Conservation (phyloP, 805 yeast species). For the Jamesozyma rosinii region DNA sequence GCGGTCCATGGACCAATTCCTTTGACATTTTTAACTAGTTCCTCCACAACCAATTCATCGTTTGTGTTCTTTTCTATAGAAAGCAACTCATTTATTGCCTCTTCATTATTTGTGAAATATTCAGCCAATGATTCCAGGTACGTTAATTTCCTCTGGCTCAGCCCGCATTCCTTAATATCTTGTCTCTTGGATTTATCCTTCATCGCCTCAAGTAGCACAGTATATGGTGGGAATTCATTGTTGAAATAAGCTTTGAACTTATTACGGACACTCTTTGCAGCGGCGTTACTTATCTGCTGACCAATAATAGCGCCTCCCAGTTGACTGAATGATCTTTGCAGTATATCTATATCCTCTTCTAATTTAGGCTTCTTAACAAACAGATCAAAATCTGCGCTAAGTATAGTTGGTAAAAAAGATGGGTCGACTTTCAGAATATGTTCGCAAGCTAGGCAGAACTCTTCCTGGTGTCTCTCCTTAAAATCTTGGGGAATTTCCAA, state of each 20-base stretch:
- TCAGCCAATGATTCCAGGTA: constrained; percentile 50
- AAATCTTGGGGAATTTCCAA: constrained; percentile 20
- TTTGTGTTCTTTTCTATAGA: constrained; percentile 25
- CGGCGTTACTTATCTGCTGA: constrained; percentile 73
- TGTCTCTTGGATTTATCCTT: constrained; percentile 31
- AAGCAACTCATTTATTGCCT: constrained; percentile 33
- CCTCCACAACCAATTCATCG: constrained; percentile 37
- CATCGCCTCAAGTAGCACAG: constrained; percentile 32
- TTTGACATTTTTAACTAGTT: constrained; percentile 42
- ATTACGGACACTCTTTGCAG: constrained; percentile 57
- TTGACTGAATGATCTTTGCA: constrained; percentile 34
- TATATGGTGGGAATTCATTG: constrained; percentile 44
- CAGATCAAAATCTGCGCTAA: constrained; percentile 9
- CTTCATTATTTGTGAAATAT: constrained; percentile 37
- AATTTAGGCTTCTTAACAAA: neutral
- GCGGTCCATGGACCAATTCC: constrained; percentile 86
- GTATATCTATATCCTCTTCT: constrained; percentile 3
- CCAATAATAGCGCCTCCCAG: constrained; percentile 46
- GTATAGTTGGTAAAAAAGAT: constrained; percentile 15
- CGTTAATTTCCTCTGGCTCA: constrained; percentile 57
- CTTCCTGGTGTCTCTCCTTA: constrained; percentile 21
- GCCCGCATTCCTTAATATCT: constrained; percentile 51
- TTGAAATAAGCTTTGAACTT: constrained; percentile 36
- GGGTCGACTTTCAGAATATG: constrained; percentile 33
- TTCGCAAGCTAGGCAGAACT: constrained; percentile 31